phyloP scores from a whole-genome alignment of 1,139 yeast species.

The Nematodospora anomalae region DNA sequence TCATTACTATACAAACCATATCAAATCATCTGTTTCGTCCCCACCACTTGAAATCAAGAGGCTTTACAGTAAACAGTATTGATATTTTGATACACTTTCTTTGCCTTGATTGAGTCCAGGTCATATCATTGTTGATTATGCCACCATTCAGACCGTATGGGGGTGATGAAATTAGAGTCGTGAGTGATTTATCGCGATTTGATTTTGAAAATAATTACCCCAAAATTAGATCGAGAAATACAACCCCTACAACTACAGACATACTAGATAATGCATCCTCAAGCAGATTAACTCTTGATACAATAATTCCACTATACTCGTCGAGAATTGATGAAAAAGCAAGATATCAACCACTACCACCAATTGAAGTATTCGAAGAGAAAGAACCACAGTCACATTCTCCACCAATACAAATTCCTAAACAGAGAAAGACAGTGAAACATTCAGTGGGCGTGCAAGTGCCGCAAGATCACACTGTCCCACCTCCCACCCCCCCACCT shows the following conservation, averaged over 20 bases:
- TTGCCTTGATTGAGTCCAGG: no score
- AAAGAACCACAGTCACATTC: conserved; percentile 2
- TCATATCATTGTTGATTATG: no score
- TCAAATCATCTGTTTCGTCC: neutral
- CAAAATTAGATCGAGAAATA: conserved; percentile 26
- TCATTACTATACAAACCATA: no score
- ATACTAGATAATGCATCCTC: conserved; percentile 10
- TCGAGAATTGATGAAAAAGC: conserved; percentile 10
- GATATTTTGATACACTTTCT: no score
- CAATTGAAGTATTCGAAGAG: conserved; percentile 1
- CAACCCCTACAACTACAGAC: conserved; percentile 28
- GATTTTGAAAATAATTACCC: conserved; percentile 25
- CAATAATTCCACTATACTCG: conserved; percentile 18
- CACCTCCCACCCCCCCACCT: conserved; percentile 15
- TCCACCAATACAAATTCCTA: conserved; percentile 4
- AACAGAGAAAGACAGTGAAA: conserved; percentile 2
- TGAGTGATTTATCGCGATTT: conserved; percentile 33
- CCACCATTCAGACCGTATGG: conserved; percentile 24
- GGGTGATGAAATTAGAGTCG: conserved; percentile 23
- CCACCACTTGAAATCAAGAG: neutral
- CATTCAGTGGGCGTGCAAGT: conserved; percentile 12
- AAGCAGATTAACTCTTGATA: conserved; percentile 17
- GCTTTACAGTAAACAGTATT: no score
- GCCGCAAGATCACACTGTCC: conserved; percentile 11
- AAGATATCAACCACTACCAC: conserved; percentile 5